A percentile compares a stretch with the other conserved stretches of the same genome.
Evolutionary conservation across 306 rosid genomes (phyloP).

Genomic region (Argentina anserina): DNA sequence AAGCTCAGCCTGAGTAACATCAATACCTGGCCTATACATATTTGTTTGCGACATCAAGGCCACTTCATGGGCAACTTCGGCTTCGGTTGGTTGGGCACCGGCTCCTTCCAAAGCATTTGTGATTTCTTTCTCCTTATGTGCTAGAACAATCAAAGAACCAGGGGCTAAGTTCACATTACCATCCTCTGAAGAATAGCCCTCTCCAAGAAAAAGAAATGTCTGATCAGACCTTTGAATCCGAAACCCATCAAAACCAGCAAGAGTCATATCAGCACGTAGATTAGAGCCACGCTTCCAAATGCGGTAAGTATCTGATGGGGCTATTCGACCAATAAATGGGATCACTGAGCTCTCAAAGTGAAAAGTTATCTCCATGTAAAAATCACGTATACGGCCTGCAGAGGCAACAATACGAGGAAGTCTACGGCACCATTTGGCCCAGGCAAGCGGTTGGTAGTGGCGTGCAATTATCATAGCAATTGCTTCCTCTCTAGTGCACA

Average conservation of each 20-base stretch:
- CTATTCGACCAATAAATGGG: slow-evolving; percentile 93
- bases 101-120: slow-evolving; percentile 99
- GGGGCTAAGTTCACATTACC: slow-evolving; percentile 60
- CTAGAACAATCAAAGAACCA: slow-evolving; percentile 91
- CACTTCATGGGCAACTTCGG: slow-evolving; percentile 95
- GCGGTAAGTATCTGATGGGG: slow-evolving; percentile 96
- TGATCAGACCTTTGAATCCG: slow-evolving; percentile 96
- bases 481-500: slow-evolving; percentile 85
- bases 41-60: slow-evolving; percentile 91
- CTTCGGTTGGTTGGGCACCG: slow-evolving; percentile 89
- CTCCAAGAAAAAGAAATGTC: slow-evolving; percentile 95
- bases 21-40: slow-evolving; percentile 97
- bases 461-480: slow-evolving; percentile 91
- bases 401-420: slow-evolving; percentile 96
- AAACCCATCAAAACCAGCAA: slow-evolving; percentile 97
- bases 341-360: slow-evolving; percentile 98
- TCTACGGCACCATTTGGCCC: slow-evolving; percentile 99
- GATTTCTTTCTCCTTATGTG: slow-evolving; percentile 95
- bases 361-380: slow-evolving; percentile 96
- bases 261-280: slow-evolving; percentile 99
- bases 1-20: slow-evolving; percentile 98
- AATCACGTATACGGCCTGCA: slow-evolving; percentile 85
- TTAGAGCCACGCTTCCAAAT: slow-evolving; percentile 99
- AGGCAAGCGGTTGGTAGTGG: slow-evolving; percentile 86
- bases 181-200: slow-evolving; percentile 83